Conservation (phyloP, 2,329 filamentous ascomycete species). For the Fusarium sp. region DNA sequence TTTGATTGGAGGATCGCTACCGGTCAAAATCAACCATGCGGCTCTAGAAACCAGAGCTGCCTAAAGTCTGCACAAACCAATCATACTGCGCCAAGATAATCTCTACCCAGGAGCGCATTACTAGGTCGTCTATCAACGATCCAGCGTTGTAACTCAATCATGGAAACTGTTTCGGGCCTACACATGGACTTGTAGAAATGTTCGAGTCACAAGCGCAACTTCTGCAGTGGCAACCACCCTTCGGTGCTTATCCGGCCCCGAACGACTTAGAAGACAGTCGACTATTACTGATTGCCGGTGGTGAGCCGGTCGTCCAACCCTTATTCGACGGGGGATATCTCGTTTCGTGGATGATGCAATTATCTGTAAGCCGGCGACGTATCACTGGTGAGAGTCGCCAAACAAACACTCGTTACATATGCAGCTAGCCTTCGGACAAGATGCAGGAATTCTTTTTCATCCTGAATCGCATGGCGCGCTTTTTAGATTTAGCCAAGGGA, state of each 20-base stretch:
- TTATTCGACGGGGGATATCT: constrained; percentile 13
- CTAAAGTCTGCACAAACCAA: constrained; percentile 38
- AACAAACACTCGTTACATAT: constrained; percentile 33
- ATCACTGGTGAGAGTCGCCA: constrained; percentile 34
- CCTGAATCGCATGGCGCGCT: constrained; percentile 23
- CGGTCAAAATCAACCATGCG: constrained; percentile 41
- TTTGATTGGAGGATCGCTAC: constrained; percentile 41
- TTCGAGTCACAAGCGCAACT: constrained; percentile 5
- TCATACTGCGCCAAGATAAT: constrained; percentile 29
- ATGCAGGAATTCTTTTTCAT: constrained; percentile 27
- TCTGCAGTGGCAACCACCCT: constrained; percentile 4
- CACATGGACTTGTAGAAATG: constrained; percentile 6
- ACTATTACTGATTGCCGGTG: constrained; percentile 6
- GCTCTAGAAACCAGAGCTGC: constrained; percentile 35
- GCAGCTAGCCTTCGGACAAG: constrained; percentile 36
- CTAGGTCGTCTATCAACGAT: constrained; percentile 26
- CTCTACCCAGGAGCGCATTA: constrained; percentile 14
- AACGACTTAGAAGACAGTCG: constrained; percentile 8
- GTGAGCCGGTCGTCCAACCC: constrained; percentile 7
- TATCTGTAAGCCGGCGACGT: constrained; percentile 24
- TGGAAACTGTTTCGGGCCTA: constrained; percentile 21
- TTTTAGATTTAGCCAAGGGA: constrained; percentile 5
- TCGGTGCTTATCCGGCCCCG: constrained; percentile 5
- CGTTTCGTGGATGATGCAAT: constrained; percentile 30
- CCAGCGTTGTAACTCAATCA: constrained; percentile 25